These are phyloP conservation scores for Obba rivulosa DNA, from an alignment of 768 basidiomycete genomes.

Conservation along the genomic window DNA sequence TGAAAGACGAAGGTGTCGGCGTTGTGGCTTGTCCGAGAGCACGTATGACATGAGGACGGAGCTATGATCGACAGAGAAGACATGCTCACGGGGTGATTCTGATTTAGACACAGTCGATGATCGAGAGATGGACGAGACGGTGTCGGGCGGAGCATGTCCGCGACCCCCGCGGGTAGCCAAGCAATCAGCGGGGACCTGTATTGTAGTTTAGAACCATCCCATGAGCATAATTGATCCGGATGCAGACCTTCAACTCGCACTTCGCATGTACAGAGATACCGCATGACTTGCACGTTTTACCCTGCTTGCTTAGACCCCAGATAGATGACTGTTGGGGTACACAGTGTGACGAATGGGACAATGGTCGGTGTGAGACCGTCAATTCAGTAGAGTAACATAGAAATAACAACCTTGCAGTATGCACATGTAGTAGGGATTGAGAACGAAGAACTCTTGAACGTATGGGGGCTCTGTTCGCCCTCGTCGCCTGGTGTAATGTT, in stretches of 20 bases:
- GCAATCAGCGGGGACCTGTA: slow-evolving; percentile 73
- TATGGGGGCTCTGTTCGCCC: slow-evolving; percentile 64
- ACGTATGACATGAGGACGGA: neutral
- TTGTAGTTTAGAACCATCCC: slow-evolving; percentile 2
- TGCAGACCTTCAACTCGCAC: slow-evolving; percentile 75
- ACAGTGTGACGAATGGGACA: neutral
- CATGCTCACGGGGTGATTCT: slow-evolving; percentile 15
- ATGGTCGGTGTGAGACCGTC: neutral
- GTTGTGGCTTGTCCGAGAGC: slow-evolving; percentile 6
- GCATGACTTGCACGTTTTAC: slow-evolving; percentile 78
- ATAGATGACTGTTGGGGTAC: slow-evolving; percentile 55
- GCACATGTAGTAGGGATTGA: slow-evolving; percentile 80
- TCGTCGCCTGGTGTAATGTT: slow-evolving; percentile 53
- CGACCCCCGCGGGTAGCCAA: slow-evolving; percentile 22
- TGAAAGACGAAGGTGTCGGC: slow-evolving; percentile 56
- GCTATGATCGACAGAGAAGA: slow-evolving; percentile 3
- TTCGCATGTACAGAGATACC: slow-evolving; percentile 77
- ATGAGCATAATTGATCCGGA: slow-evolving; percentile 3
- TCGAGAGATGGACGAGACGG: slow-evolving; percentile 18
- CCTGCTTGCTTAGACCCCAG: slow-evolving; percentile 84
- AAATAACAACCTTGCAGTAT: slow-evolving; percentile 64
- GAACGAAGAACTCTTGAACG: slow-evolving; percentile 82
- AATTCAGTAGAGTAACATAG: neutral
- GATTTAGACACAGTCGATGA: slow-evolving; percentile 30
- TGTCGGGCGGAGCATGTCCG: slow-evolving; percentile 10